Conservation (phyloP, 352 stramenopile genomes). For the Phytophthora megakarya region DNA sequence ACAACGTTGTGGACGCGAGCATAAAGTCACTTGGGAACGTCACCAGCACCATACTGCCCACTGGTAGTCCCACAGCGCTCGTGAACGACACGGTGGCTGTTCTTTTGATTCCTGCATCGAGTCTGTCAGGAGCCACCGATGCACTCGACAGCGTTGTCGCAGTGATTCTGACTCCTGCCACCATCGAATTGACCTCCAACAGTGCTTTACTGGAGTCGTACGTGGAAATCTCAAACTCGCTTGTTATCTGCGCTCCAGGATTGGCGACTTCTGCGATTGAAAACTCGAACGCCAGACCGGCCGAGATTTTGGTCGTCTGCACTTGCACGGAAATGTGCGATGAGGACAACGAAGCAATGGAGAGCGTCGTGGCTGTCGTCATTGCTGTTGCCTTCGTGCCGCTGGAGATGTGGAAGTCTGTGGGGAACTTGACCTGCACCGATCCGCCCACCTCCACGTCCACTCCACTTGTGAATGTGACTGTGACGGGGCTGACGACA, state of each 20-base stretch:
- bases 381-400: constrained; percentile 13
- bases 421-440: constrained; percentile 40
- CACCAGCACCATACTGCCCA: constrained; percentile 42
- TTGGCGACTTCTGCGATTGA: constrained; percentile 39
- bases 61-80: constrained; percentile 38
- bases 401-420: constrained; percentile 35
- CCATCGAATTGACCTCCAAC: constrained; percentile 12
- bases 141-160: constrained; percentile 16
- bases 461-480: constrained; percentile 37
- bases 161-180: constrained; percentile 20
- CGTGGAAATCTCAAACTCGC: constrained; percentile 28
- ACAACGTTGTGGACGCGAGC: constrained; percentile 30
- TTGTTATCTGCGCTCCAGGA: constrained; percentile 28
- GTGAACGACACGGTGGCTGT: constrained; percentile 43
- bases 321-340: constrained; percentile 32
- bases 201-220: constrained; percentile 23
- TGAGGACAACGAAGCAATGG: constrained; percentile 20
- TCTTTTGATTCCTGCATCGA: constrained; percentile 36
- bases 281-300: constrained; percentile 34
- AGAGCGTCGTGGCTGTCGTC: constrained; percentile 31
- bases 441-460: constrained; percentile 28
- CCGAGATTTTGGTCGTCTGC: constrained; percentile 22
- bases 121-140: constrained; percentile 30
- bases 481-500: constrained; percentile 18
- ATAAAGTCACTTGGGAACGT: constrained; percentile 46